Evolutionary conservation across 352 stramenopile species (phyloP).

Genomic region (Phytophthora idaei): DNA sequence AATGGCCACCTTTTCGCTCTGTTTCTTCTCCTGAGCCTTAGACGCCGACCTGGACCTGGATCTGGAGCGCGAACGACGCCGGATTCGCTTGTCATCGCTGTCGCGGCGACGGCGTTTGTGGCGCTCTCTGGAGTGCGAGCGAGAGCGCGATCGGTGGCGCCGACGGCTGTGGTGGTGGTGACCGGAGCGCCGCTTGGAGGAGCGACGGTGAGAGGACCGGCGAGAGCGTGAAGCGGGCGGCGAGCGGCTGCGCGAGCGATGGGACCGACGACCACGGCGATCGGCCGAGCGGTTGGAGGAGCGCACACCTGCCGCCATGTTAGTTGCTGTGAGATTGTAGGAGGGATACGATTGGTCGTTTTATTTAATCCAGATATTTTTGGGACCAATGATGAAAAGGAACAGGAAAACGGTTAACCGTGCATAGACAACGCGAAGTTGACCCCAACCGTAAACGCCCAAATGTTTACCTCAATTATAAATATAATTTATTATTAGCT

Average conservation of each 20-base stretch:
- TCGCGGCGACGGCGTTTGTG: slow-evolving; percentile 29
- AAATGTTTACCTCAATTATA: no score
- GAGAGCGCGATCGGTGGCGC: slow-evolving; percentile 26
- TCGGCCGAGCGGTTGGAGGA: slow-evolving; percentile 8
- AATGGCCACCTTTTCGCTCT: background rate
- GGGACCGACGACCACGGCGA: slow-evolving; percentile 14
- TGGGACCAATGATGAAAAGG: background rate
- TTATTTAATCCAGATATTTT: background rate
- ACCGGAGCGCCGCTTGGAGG: slow-evolving; percentile 28
- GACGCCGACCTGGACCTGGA: slow-evolving; percentile 17
- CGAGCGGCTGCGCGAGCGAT: slow-evolving; percentile 19
- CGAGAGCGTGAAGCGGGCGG: slow-evolving; percentile 22
- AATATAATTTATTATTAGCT: no score
- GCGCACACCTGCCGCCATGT: slow-evolving; percentile 1
- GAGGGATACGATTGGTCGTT: background rate
- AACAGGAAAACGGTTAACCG: no score
- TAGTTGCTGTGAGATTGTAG: background rate
- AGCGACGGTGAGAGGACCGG: slow-evolving; percentile 19
- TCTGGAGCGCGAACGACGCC: slow-evolving; percentile 17
- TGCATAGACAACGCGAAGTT: no score
- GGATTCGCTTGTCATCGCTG: slow-evolving; percentile 14
- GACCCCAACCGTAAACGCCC: no score
- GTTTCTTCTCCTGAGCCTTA: slow-evolving; percentile 15
- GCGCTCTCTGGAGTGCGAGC: slow-evolving; percentile 34
- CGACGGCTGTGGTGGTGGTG: slow-evolving; percentile 28